Evolutionary conservation across 805 yeast species (phyloP), one percentile per base, ranked within the genome.

Genomic region (Lachancea sp.): DNA sequence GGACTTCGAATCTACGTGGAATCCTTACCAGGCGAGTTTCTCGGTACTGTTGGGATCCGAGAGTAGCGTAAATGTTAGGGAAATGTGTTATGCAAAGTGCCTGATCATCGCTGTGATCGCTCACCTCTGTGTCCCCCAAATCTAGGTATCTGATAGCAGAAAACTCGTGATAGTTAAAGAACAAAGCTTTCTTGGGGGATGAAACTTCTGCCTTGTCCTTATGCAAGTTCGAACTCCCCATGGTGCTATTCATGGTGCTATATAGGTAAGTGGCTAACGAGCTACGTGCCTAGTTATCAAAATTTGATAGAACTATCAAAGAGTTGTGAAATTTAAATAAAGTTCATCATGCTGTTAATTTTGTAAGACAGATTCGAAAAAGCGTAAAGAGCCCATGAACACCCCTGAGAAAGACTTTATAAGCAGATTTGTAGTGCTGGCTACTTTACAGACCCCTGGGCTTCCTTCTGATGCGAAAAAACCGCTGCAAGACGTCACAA

Each of bases 141-240:
- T 46, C 49, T 6, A 50, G 41, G 56, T 69, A 68, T 16, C 61
- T 61, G 2, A 56, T 52, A 9, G 64, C 62, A 3, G 72, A 49
- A 51, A 65, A 78, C 54, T 82, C 89, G 52, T 82, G 86, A 50
- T 79, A 80, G 54, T 83, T 82, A 69, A 78, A 82, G 54, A 77
- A 80, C 8, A 65, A 41, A 0, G 69, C 58, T 29, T 28, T 46
- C 37, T 41, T 47, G 6, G 48, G 43, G 11, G 23, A 21, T 4
- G 36, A 28, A 21, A 20, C 16, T n/a, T 32, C 35, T 8, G 17
- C 17, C 7, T 28, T 28, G 5, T 32, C 58, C 29, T 29, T 48
- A 36, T 40, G 46, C 6, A 46, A 45, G 13, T 21, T 26, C 4
- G 34, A 31, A 7, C 50, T 42, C 41, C 48, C 50, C 43, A 50